Conservation (phyloP, 2,329 filamentous ascomycete species). For the Talaromyces funiculosus region DNA sequence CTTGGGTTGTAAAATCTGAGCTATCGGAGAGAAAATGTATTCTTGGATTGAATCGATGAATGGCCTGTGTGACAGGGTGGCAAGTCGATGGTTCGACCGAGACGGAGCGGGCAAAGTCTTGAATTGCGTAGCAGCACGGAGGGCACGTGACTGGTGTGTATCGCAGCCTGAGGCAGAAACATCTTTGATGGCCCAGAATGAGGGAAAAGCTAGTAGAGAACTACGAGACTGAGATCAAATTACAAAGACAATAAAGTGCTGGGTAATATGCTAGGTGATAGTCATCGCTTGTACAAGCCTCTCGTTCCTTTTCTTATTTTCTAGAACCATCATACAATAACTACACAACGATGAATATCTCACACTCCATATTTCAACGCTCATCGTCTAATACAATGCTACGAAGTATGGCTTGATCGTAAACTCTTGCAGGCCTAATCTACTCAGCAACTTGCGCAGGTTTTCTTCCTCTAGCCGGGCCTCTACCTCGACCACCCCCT, state of each 20-base stretch:
- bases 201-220: too few relatives aligned
- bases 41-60: not conserved
- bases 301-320: not conserved
- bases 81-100: not conserved
- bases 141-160: not conserved
- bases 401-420: not conserved
- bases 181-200: too few relatives aligned
- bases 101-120: not conserved
- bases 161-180: slow-evolving; percentile 3
- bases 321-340: not conserved
- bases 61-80: not conserved
- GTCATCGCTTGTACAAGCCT: not conserved
- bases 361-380: not conserved
- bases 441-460: not conserved
- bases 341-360: not conserved
- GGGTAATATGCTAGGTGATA: not conserved
- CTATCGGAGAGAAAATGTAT: not conserved
- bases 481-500: slow-evolving; percentile 7
- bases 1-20: not conserved
- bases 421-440: not conserved
- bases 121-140: not conserved
- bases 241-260: not conserved
- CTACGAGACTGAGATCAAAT: not conserved
- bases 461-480: slow-evolving; percentile 4
- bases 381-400: not conserved